phyloP scores from a whole-genome alignment of 139 green algal species.

The Chlorella vulgaris region DNA sequence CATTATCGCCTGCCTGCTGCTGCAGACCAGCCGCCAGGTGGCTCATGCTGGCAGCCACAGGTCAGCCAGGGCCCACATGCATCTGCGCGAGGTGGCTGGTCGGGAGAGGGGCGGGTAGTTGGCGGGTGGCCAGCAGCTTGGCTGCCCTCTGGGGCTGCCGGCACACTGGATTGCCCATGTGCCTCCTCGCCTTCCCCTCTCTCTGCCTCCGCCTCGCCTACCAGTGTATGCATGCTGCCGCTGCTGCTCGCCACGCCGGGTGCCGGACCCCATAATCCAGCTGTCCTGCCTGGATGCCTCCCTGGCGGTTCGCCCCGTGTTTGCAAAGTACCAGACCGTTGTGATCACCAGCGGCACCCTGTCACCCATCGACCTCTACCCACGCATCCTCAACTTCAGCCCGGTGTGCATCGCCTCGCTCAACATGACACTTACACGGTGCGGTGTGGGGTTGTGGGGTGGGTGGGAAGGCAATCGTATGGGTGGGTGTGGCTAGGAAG shows the following conservation, averaged over 20 bases:
- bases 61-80: no score
- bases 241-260: no score
- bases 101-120: no score
- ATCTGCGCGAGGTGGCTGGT: no score
- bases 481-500: neutral
- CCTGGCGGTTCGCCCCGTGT: slow-evolving; percentile 94
- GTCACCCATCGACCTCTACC: slow-evolving; percentile 97
- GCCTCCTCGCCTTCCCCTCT: no score
- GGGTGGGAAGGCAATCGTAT: neutral
- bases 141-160: no score
- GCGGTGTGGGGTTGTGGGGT: neutral
- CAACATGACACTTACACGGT: slow-evolving; percentile 93
- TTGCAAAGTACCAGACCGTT: slow-evolving; percentile 92
- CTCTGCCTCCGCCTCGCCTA: no score
- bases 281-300: slow-evolving; percentile 95
- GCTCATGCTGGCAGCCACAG: no score
- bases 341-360: slow-evolving; percentile 98
- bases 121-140: no score
- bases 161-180: no score
- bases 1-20: no score
- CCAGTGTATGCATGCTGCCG: no score
- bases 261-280: slow-evolving; percentile 95
- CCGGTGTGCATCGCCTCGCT: slow-evolving; percentile 87
- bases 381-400: slow-evolving; percentile 95
- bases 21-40: slow-evolving; percentile 59